These are phyloP conservation scores for Aspergillus texensis DNA, from an alignment of 2,329 filamentous ascomycete species.

Conservation along the genomic window DNA sequence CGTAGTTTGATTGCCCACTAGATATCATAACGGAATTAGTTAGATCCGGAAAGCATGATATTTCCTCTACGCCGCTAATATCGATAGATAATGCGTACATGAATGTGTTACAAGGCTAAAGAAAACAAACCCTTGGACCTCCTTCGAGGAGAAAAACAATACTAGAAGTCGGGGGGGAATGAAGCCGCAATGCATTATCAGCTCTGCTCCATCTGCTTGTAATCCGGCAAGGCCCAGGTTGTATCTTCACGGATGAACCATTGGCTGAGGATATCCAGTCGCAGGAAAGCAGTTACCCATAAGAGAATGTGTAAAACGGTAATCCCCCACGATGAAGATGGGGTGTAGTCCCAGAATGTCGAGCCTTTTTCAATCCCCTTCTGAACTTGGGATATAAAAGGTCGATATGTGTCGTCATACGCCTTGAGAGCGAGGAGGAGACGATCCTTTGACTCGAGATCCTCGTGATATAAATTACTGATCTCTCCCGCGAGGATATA, in stretches of 20 bases:
- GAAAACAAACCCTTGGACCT: neutral
- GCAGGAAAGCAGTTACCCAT: neutral
- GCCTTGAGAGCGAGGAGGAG: conserved; percentile 29
- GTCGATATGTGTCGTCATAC: conserved; percentile 50
- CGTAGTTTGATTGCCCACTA: neutral
- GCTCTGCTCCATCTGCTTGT: neutral
- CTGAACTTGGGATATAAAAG: conserved; percentile 50
- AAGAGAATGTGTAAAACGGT: neutral
- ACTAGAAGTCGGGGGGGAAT: too few relatives aligned
- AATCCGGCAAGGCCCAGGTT: neutral
- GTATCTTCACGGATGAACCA: neutral
- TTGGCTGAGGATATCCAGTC: neutral
- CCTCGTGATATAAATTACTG: conserved; percentile 12
- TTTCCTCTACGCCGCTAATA: neutral
- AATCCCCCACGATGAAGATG: neutral
- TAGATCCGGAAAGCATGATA: neutral
- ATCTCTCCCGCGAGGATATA: conserved; percentile 60
- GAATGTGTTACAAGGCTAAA: neutral
- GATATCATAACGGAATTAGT: neutral
- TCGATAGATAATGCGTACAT: neutral
- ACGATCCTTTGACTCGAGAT: conserved; percentile 16
- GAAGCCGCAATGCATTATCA: neutral
- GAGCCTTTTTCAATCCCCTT: neutral
- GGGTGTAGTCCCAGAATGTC: neutral
- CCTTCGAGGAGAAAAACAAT: too few relatives aligned